Base-by-base conservation (phyloP, 345 rosid species). In the Brassica nigra region DNA sequence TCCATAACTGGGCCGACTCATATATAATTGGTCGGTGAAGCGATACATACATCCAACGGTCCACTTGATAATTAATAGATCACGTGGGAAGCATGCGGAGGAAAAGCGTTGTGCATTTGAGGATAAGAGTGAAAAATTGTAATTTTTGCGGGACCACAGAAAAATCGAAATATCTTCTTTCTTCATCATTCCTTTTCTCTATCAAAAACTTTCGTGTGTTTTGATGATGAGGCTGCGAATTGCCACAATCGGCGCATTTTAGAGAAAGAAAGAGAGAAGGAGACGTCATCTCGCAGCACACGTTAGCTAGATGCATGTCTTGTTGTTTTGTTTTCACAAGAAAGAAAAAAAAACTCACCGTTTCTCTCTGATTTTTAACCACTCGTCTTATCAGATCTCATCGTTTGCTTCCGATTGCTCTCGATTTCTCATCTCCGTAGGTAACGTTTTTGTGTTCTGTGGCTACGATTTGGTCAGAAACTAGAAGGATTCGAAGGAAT, bases 61-160 rank as follows among this genome's bases (percentile, higher is more conserved):
- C 34, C 34, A 29, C 28, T 61, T 6, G 11, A 39, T 39, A 30
- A 8, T 44, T 20, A 42, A 8, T 70, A 28, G 44, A 14, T 34
- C 57, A 71, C 57, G 75, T 71, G 75, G 75, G 34, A 71, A 61
- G 49, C 65, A 72, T 61, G 76, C 52, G 64, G 74, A 70, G 30
- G 64, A 33, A 29, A 62, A 62, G 18, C 10, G 8, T 14, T 28
- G 18, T 59, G 63, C 63, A 59, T 9, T 59, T 31, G 2, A 8
- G 67, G 76, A 72, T 72, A 72, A 61, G 76, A 27, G 55, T 71
- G 36, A 58, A 71, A 70, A 70, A 54, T 71, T 58, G 55, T 36
- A 71, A 71, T 37, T 23, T 37, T 37, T 39, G 76, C 76, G 76
- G 76, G 76, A 72, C 76, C 76, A 72, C 76, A 59, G 9, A 59